Conservation (phyloP, 202 grass and related monocot genomes). For the Cymbopogon flexuosus region DNA sequence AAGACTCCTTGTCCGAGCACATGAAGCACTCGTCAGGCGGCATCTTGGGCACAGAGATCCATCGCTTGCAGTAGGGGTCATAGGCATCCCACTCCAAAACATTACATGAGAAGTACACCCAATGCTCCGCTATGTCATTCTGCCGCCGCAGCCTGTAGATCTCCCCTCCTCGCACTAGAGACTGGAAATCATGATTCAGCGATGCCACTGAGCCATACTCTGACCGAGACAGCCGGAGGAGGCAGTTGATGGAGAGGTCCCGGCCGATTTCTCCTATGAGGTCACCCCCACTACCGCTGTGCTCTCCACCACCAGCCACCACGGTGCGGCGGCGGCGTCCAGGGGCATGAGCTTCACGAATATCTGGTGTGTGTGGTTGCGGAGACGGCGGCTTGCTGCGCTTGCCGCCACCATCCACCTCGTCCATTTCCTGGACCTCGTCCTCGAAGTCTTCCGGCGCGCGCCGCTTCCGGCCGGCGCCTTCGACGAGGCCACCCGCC, state of each 20-base stretch:
- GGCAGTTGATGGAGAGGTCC: slow-evolving; percentile 64
- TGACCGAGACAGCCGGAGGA: slow-evolving; percentile 56
- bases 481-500: not conserved
- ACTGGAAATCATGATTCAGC: slow-evolving; percentile 46
- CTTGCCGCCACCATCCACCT: slow-evolving; percentile 14
- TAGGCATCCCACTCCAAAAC: slow-evolving; percentile 74
- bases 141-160: slow-evolving; percentile 59
- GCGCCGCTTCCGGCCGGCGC: slow-evolving; percentile 24
- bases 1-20: slow-evolving; percentile 72
- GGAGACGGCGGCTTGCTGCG: slow-evolving; percentile 37
- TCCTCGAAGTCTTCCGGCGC: not conserved
- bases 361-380: slow-evolving; percentile 41
- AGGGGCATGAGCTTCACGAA: slow-evolving; percentile 26
- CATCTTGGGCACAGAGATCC: slow-evolving; percentile 75
- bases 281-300: slow-evolving; percentile 26
- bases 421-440: slow-evolving; percentile 21
- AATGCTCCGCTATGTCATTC: slow-evolving; percentile 57
- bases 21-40: slow-evolving; percentile 62
- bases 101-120: slow-evolving; percentile 89
- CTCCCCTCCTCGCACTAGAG: slow-evolving; percentile 51
- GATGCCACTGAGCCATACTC: slow-evolving; percentile 53
- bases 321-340: not conserved
- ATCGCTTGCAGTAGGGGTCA: slow-evolving; percentile 52
- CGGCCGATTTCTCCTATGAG: slow-evolving; percentile 57
- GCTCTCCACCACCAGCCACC: not conserved